These are phyloP conservation scores for Exidia glandulosa DNA, from an alignment of 768 basidiomycete species.

Conservation along the genomic window DNA sequence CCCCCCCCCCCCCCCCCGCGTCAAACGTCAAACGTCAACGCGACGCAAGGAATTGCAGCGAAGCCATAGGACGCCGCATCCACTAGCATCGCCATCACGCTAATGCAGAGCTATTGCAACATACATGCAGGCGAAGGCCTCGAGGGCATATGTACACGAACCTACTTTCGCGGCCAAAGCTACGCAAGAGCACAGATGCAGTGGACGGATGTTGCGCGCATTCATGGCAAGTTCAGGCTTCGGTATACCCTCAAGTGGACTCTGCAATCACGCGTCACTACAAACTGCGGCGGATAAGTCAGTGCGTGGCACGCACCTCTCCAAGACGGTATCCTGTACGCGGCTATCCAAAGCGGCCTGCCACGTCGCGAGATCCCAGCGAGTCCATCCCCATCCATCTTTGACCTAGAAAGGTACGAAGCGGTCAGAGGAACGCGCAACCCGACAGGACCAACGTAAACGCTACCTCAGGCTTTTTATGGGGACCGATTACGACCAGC, in stretches of 20 bases:
- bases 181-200: too few species aligned
- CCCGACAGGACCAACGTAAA: not conserved
- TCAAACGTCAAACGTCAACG: too few species aligned
- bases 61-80: too few species aligned
- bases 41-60: too few species aligned
- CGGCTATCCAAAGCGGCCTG: conserved; percentile 14
- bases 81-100: too few species aligned
- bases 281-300: not conserved
- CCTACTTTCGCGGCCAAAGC: too few species aligned
- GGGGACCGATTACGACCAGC: conserved; percentile 61
- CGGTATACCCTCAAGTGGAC: not conserved
- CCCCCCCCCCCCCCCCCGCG: too few species aligned
- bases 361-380: conserved; percentile 46
- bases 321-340: not conserved
- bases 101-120: too few species aligned
- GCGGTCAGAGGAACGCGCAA: not conserved
- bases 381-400: conserved; percentile 54
- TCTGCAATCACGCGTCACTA: not conserved
- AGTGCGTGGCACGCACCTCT: not conserved
- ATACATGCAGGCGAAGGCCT: too few species aligned
- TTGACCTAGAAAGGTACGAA: conserved; percentile 36
- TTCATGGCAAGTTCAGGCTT: not conserved
- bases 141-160: too few species aligned
- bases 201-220: too few species aligned
- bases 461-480: conserved; percentile 63